Percentiles rank a stretch among this genome's conserved stretches.
Conservation (phyloP, 1,139 yeast genomes). For the Pichia sp. region DNA sequence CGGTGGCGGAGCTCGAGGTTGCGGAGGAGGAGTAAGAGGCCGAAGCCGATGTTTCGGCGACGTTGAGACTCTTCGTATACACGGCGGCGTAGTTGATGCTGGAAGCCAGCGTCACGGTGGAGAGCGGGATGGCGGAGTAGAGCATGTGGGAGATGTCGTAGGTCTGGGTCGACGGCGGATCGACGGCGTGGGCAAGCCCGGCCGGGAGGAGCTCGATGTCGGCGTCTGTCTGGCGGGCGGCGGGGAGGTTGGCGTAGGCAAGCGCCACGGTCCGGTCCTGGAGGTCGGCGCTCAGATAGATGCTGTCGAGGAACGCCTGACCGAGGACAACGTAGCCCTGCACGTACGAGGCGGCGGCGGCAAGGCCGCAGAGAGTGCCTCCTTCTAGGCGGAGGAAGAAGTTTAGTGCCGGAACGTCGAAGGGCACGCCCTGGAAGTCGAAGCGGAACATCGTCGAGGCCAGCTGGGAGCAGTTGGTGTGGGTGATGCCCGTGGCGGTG, state of each 20-base stretch:
- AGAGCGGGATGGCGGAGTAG: not conserved
- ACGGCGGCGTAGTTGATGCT: constrained; percentile 1
- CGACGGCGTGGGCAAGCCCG: constrained; percentile 12
- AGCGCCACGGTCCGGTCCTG: constrained; percentile 59
- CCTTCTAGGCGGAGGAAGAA: constrained; percentile 26
- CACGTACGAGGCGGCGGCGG: constrained; percentile 26
- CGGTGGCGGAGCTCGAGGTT: not conserved
- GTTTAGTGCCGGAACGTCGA: constrained; percentile 44
- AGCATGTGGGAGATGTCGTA: constrained; percentile 10
- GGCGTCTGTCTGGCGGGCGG: not conserved
- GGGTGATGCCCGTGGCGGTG: constrained; percentile 38
- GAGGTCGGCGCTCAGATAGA: constrained; percentile 74
- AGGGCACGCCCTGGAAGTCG: constrained; percentile 50
- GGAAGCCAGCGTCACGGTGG: not conserved
- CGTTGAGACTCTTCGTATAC: not conserved
- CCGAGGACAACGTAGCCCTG: constrained; percentile 47
- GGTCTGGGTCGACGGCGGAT: constrained; percentile 7
- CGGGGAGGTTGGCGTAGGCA: constrained; percentile 46
- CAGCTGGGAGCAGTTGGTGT: constrained; percentile 31
- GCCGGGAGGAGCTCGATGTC: constrained; percentile 15
- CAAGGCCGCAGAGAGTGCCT: constrained; percentile 13
- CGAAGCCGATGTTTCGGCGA: not conserved
- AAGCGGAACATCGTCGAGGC: constrained; percentile 34
- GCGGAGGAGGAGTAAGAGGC: not conserved
- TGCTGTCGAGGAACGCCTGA: constrained; percentile 65